phyloP scores from a whole-genome alignment of 1,139 yeast species.

The Ogataea hybrid region DNA sequence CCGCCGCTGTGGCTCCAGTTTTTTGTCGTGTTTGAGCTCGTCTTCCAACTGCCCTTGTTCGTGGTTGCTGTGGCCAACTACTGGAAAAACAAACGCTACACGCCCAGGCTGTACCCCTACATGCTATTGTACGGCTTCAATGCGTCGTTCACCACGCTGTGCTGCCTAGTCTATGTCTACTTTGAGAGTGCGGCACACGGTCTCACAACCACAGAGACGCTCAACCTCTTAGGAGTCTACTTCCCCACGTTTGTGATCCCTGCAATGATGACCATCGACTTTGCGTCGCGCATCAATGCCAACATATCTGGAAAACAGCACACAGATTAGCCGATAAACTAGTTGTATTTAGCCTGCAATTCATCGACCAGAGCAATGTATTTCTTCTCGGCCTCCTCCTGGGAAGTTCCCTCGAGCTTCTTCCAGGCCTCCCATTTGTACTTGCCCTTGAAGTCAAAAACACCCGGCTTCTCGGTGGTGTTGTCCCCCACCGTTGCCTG shows the following conservation, averaged over 20 bases:
- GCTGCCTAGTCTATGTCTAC: conserved; percentile 53
- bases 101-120: conserved; percentile 38
- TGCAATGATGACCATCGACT: conserved; percentile 50
- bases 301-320: conserved; percentile 4
- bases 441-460: conserved; percentile 91
- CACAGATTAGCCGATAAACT: conserved; percentile 1
- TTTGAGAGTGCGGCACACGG: conserved; percentile 36
- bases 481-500: conserved; percentile 98
- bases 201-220: conserved; percentile 37
- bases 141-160: conserved; percentile 70
- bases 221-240: conserved; percentile 51
- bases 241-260: conserved; percentile 72
- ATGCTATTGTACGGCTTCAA: conserved; percentile 71
- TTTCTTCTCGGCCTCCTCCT: conserved; percentile 88
- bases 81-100: conserved; percentile 16
- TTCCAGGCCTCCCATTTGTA: conserved; percentile 99
- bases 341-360: conserved; percentile 52
- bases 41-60: conserved; percentile 79
- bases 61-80: conserved; percentile 39
- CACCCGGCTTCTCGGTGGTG: conserved; percentile 77
- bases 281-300: conserved; percentile 13
- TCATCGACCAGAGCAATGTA: conserved; percentile 75
- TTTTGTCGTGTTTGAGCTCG: conserved; percentile 69
- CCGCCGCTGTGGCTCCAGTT: conserved; percentile 68
- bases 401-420: conserved; percentile 76